phyloP scores from a whole-genome alignment of 768 basidiomycete genomes.

The Termitomyces sp. region DNA sequence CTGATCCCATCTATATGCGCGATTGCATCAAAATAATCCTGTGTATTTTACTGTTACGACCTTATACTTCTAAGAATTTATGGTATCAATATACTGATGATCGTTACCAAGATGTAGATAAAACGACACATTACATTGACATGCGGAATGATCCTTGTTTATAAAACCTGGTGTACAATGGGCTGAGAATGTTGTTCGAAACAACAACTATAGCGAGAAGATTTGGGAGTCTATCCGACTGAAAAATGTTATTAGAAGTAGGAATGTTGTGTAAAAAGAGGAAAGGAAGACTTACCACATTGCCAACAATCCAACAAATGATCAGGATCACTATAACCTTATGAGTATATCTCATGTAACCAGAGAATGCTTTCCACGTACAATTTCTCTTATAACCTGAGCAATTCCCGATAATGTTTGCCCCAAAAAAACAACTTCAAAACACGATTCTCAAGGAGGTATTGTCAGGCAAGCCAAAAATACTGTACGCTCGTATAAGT shows the following conservation, averaged over 20 bases:
- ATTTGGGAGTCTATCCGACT: constrained; percentile 32
- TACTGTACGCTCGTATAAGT: constrained; percentile 36
- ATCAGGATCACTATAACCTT: constrained; percentile 34
- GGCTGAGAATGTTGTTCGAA: constrained; percentile 11
- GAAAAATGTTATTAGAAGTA: background rate
- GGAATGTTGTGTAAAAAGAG: background rate
- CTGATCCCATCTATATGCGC: background rate
- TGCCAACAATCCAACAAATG: constrained; percentile 46
- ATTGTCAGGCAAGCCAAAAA: background rate
- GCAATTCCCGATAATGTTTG: constrained; percentile 30
- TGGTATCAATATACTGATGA: background rate
- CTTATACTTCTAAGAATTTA: no score
- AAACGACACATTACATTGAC: background rate
- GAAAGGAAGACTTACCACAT: constrained; percentile 28
- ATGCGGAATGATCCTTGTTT: background rate
- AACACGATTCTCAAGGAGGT: background rate
- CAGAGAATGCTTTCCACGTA: constrained; percentile 18
- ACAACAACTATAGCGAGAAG: constrained; percentile 28
- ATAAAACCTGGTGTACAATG: background rate
- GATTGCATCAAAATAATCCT: background rate
- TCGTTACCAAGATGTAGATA: background rate
- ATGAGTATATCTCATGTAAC: background rate
- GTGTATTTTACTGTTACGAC: background rate
- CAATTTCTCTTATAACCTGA: constrained; percentile 41
- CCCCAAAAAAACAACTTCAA: constrained; percentile 40